These are phyloP conservation scores for Pseudopithomyces maydicus DNA, from an alignment of 2,329 filamentous ascomycete genomes.

Conservation along the genomic window DNA sequence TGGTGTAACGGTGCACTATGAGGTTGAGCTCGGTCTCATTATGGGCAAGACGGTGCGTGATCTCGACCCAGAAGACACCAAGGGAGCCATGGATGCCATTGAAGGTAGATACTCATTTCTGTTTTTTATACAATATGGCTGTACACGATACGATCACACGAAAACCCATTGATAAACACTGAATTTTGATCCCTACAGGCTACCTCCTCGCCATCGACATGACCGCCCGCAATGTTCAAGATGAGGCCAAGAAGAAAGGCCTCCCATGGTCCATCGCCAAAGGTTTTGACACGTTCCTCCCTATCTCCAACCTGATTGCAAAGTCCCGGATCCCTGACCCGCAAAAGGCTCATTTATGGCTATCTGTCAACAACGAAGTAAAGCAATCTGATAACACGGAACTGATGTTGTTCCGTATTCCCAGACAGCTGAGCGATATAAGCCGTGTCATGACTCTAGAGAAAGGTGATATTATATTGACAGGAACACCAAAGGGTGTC, in stretches of 20 bases:
- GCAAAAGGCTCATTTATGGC: conserved; percentile 83
- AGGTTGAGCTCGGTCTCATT: conserved; percentile 90
- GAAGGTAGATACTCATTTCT: conserved; percentile 60
- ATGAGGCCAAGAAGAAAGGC: conserved; percentile 96
- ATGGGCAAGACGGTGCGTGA: conserved; percentile 83
- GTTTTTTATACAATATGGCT: neutral
- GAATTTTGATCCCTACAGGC: conserved; percentile 52
- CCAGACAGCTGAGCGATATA: conserved; percentile 85
- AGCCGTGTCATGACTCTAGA: conserved; percentile 93
- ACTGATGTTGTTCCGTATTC: conserved; percentile 92
- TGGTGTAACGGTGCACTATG: conserved; percentile 88
- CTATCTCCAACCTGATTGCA: conserved; percentile 79
- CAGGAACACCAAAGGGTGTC: conserved; percentile 97
- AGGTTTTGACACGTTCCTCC: conserved; percentile 97
- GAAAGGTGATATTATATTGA: conserved; percentile 89
- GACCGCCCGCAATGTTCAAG: conserved; percentile 93
- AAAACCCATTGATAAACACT: neutral
- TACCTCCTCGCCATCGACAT: conserved; percentile 95
- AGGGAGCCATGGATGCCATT: conserved; percentile 81
- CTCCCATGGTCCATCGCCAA: conserved; percentile 96
- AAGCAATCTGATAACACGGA: conserved; percentile 88
- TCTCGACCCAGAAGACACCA: conserved; percentile 72
- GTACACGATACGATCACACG: neutral
- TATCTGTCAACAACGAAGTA: conserved; percentile 79
- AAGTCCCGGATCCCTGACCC: conserved; percentile 84